Conservation (phyloP, 768 basidiomycete genomes). For the Sistotremastrum suecicum region DNA sequence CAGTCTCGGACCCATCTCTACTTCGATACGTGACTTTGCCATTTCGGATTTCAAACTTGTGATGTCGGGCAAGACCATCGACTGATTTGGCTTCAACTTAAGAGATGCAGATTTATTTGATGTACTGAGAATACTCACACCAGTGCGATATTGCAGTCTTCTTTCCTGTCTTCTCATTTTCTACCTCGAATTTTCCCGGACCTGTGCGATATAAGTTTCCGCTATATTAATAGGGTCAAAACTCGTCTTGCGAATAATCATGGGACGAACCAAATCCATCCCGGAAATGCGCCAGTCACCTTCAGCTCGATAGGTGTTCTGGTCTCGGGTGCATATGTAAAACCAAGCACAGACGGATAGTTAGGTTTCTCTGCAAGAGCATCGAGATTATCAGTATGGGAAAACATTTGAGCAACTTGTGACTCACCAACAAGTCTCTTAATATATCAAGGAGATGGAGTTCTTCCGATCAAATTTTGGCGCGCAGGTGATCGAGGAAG, state of each 20-base stretch:
- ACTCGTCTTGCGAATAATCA: too few species aligned
- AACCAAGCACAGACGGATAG: neutral
- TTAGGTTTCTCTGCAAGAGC: too few species aligned
- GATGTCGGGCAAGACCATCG: constrained; percentile 25
- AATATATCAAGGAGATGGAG: too few species aligned
- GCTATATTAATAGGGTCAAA: constrained; percentile 13
- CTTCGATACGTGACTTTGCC: constrained; percentile 1
- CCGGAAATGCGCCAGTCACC: constrained; percentile 15
- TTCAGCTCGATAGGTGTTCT: constrained; percentile 11
- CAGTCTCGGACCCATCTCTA: too few species aligned
- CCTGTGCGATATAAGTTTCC: constrained; percentile 26
- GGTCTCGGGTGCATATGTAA: constrained; percentile 12
- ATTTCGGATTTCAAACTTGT: constrained; percentile 24
- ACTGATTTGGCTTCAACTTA: constrained; percentile 24
- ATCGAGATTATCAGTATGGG: too few species aligned
- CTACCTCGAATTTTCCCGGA: constrained; percentile 15
- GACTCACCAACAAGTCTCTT: too few species aligned
- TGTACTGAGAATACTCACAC: constrained; percentile 12
- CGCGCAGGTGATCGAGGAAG: too few species aligned
- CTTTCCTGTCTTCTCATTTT: too few species aligned
- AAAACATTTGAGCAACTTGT: too few species aligned
- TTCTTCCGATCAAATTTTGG: too few species aligned
- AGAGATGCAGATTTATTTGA: constrained; percentile 9
- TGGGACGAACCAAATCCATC: too few species aligned
- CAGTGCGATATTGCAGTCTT: too few species aligned